Evolutionary conservation across 805 yeast genomes (phyloP), one percentile per base, ranked within the genome.

Genomic region (Candida nemodendra): DNA sequence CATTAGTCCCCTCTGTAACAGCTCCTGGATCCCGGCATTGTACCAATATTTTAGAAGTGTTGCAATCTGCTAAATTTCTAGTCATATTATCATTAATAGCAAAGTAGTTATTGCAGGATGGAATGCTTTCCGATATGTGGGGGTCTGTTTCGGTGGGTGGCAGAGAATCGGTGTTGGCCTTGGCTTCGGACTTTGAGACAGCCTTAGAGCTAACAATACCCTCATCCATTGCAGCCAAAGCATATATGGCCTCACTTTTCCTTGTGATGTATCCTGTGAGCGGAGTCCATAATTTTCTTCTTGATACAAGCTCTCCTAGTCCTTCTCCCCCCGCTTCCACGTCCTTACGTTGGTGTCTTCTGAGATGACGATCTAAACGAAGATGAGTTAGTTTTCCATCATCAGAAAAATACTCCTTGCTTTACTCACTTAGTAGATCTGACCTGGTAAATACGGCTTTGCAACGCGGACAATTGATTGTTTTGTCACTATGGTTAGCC

Each of bases 261-360:
- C 41, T 31, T 18, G 26, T 19, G 12, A 27, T 11, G 11, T 21
- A 21, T 8, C 24, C 24, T 8, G 24, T 8, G 7, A 8, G 24
- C 24, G 24, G 11, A 21, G 9, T 21, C 24, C 24, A 21, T 21
- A 21, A 7, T 21, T 21, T 21, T 21, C 24, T 7, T 11, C 24
- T 7, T 11, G 27, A 21, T 5, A 21, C 24, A 7, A 35, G 33
- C 25, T 32, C 34, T 5, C 43, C 45, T 25, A 38, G 28, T 3
- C 44, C 50, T 7, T 41, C 41, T 3, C 44, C 46, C 2, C 50
- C 50, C 4, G 48, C 52, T 23, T 42, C 44, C 3, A 5, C 16
- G 23, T 48, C 50, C 28, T 48, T 48, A 13, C 32, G 37, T 19
- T 36, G 30, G 30, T 48, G 52, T 34, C 52, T 32, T 18, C 32